A percentile compares a stretch with the other conserved stretches of the same genome.
phyloP scores from a whole-genome alignment of 2,329 filamentous ascomycete genomes.

The Trichoderma koningiopsis region DNA sequence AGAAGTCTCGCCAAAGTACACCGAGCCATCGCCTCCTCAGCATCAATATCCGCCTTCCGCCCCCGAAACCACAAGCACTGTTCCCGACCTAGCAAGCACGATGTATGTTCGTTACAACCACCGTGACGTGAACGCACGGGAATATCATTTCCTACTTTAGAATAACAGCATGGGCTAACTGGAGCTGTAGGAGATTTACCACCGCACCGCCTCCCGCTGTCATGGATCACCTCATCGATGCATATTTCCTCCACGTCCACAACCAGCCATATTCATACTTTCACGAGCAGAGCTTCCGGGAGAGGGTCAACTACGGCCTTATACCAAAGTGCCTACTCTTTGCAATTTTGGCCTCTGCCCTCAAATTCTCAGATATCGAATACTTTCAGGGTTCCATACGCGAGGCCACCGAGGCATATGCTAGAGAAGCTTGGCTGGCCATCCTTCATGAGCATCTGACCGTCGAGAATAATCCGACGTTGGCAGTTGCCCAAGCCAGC shows the following conservation, averaged over 20 bases:
- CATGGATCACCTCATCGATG: constrained; percentile 20
- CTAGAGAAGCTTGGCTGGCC: constrained; percentile 19
- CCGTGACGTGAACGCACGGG: too few species aligned
- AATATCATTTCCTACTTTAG: not conserved
- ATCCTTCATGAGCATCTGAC: constrained; percentile 14
- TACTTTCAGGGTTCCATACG: constrained; percentile 12
- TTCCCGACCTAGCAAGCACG: constrained; percentile 4
- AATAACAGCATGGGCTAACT: not conserved
- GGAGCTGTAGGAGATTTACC: constrained; percentile 5
- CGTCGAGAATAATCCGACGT: constrained; percentile 9
- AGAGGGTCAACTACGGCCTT: constrained; percentile 15
- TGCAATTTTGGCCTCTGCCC: constrained; percentile 16
- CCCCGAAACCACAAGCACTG: constrained; percentile 2
- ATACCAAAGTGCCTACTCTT: constrained; percentile 17
- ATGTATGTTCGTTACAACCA: not conserved
- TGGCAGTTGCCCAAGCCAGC: constrained; percentile 14
- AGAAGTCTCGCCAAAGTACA: constrained; percentile 13
- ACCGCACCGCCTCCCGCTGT: constrained; percentile 16
- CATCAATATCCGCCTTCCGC: constrained; percentile 4
- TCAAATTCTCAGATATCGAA: constrained; percentile 17
- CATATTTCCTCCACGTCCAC: constrained; percentile 18
- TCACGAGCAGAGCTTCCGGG: constrained; percentile 21
- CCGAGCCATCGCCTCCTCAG: constrained; percentile 18
- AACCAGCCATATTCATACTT: constrained; percentile 21
- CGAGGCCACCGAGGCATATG: constrained; percentile 22